Evolutionary conservation across 805 yeast genomes (phyloP).

Genomic region (Metschnikowia borealis): DNA sequence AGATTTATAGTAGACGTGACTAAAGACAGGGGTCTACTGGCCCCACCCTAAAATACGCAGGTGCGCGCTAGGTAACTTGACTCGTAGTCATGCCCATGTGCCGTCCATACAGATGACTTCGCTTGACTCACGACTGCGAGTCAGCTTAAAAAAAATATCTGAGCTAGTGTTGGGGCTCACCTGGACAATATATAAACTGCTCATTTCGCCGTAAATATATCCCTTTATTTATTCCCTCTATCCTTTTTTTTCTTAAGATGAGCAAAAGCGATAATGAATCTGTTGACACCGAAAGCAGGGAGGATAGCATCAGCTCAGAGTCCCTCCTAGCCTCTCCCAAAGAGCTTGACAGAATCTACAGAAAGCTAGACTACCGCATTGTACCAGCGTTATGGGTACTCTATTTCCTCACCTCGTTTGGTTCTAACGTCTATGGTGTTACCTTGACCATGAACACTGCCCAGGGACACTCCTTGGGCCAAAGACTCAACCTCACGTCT

Average conservation of each 20-base stretch:
- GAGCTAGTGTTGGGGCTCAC: background rate
- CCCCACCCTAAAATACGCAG: background rate
- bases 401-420: conserved; percentile 76
- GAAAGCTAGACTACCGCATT: conserved; percentile 64
- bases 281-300: conserved; percentile 6
- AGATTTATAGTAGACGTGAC: background rate
- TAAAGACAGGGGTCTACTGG: background rate
- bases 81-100: conserved; percentile 16
- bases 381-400: conserved; percentile 81
- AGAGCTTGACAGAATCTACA: conserved; percentile 50
- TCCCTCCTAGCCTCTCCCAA: conserved; percentile 4
- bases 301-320: conserved; percentile 9
- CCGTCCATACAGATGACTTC: conserved; percentile 13
- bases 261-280: background rate
- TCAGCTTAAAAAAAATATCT: conserved; percentile 8
- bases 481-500: conserved; percentile 46
- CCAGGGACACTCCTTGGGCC: conserved; percentile 56
- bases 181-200: background rate
- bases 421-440: conserved; percentile 71
- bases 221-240: too few species aligned
- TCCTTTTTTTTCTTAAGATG: background rate
- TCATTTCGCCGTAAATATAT: background rate
- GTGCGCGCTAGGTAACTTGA: conserved; percentile 4
- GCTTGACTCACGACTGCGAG: conserved; percentile 17
- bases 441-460: conserved; percentile 73